Base-by-base conservation (phyloP, 2,329 filamentous ascomycete genomes). In the Aspergillus calidoustus region DNA sequence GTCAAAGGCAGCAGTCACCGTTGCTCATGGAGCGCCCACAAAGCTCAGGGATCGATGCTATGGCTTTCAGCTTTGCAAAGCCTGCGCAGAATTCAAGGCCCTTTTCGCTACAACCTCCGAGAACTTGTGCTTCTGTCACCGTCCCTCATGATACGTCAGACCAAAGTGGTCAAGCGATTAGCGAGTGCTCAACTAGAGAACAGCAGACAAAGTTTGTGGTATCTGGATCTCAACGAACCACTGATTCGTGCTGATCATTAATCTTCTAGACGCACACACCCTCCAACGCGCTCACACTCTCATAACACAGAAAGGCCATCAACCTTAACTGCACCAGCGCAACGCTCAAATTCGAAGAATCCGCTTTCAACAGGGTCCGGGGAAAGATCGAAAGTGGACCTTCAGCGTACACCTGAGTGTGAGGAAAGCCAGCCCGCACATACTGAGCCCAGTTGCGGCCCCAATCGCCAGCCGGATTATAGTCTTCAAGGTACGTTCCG, bases 41-140 rank as follows among this genome's bases (percentile, higher is more conserved):
- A 22, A 76, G 68, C 47, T 72, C 72, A 7, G 70, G 66, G 1
- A 61, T 74, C 25, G 71, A 77, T 48, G 50, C 66, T 19, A 43
- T 66, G 8, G 65, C 64, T 1, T 77, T 79, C 59, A 73, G 70
- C 6, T 79, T 78, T 60, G 64, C 71, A 17, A 76, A 71, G 54
- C 76, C 74, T 25, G 65, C 57, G 22, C 66, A 64, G 31, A 63
- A 67, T 47, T 66, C 59, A 23, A 72, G 67, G 34, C 57, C 54
- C 0, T 74, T 74, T 43, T 69, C 70, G 0, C 64, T 73, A 15
- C 66, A 66, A 47, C 48, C 57, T 8, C 30, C 64, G 7, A n/a
- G 56, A 25, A 70, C 62, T 22, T 59, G 61, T 15, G 9, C 52
- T 15, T 55, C 54, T 11, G 43, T 15, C 6, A 28, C 34, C 7